Base-by-base conservation (phyloP, 2,329 filamentous ascomycete species). In the Trichoderma simmonsii region DNA sequence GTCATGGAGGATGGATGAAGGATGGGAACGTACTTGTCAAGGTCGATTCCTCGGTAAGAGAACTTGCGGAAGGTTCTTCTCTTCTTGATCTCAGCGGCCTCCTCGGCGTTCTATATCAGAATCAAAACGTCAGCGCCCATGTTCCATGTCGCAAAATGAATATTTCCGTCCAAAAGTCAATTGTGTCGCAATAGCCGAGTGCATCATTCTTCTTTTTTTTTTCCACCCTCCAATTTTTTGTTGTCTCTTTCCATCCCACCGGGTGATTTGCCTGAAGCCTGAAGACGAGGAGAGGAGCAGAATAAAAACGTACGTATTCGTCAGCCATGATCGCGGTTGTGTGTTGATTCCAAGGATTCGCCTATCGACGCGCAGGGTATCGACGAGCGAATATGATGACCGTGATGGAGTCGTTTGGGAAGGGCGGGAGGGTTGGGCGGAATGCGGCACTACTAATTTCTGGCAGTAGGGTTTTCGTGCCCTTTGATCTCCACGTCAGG, bases 11-110 rank as follows among this genome's bases (percentile, higher is more conserved):
- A 54, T 54, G 48, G 2, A 54, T 6, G 21, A 8, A 65, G 51
- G 51, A 71, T 26, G 48, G 48, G 78, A 88, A 88, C 94, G 83
- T 95, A 98, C 95, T 97, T 93, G 86, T 99, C 96, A 86, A 99
- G 95, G 87, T 99, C 96, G 86, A 99, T 93, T 84, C 96, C 96
- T 85, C 96, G 93, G 93, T 98, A 99, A 80, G 95, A 96, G 86
- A 98, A 99, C 92, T 98, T 99, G 89, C 94, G 93, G 93, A 98
- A 98, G 81, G 94, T 89, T 95, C 96, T 97, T 90, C 92, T 97
- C 91, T 93, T 97, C 94, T 98, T 99, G 87, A 99, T 89, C 93
- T 98, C 96, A 85, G 94, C 95, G 87, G 95, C 95, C 90, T 96
- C 93, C 89, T 97, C 94, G 85, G 95, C 92, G 89, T 98, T 95